Percentiles rank a stretch among this genome's conserved stretches.
Evolutionary conservation across 768 basidiomycete species (phyloP).

Genomic region (Amanita rubescens): DNA sequence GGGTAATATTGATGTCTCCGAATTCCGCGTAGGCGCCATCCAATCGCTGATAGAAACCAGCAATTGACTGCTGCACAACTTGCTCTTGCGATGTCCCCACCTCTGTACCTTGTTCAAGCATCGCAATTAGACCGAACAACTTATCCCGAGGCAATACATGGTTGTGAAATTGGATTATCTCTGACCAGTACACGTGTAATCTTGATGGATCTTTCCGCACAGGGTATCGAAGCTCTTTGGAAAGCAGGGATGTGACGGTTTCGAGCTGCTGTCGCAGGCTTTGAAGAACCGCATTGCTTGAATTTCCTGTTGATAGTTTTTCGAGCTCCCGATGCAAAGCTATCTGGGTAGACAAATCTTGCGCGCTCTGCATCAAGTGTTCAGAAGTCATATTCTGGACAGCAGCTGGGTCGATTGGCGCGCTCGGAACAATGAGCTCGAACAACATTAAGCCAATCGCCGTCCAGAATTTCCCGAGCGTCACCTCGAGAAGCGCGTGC

Average conservation of each 20-base stretch:
- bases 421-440: slow-evolving; percentile 71
- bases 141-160: slow-evolving; percentile 46
- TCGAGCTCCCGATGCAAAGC: slow-evolving; percentile 51
- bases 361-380: slow-evolving; percentile 36
- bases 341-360: slow-evolving; percentile 39
- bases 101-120: slow-evolving; percentile 28
- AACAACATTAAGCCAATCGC: slow-evolving; percentile 52
- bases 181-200: slow-evolving; percentile 63
- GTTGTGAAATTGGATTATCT: slow-evolving; percentile 66
- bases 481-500: slow-evolving; percentile 11
- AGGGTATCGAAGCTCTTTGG: slow-evolving; percentile 21
- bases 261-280: slow-evolving; percentile 34
- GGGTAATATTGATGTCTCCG: slow-evolving; percentile 58
- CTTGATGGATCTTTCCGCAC: slow-evolving; percentile 35
- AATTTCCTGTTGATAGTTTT: slow-evolving; percentile 46
- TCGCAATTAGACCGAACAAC: slow-evolving; percentile 37
- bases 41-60: slow-evolving; percentile 71
- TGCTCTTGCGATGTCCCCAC: slow-evolving; percentile 48
- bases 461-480: slow-evolving; percentile 44
- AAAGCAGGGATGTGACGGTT: slow-evolving; percentile 21
- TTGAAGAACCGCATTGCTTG: slow-evolving; percentile 37
- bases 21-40: slow-evolving; percentile 61
- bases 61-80: slow-evolving; percentile 72
- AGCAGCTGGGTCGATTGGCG: slow-evolving; percentile 82
- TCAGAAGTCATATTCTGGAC: slow-evolving; percentile 40